Evolutionary conservation across 345 rosid species (phyloP).

Genomic region (Dimocarpus longan): DNA sequence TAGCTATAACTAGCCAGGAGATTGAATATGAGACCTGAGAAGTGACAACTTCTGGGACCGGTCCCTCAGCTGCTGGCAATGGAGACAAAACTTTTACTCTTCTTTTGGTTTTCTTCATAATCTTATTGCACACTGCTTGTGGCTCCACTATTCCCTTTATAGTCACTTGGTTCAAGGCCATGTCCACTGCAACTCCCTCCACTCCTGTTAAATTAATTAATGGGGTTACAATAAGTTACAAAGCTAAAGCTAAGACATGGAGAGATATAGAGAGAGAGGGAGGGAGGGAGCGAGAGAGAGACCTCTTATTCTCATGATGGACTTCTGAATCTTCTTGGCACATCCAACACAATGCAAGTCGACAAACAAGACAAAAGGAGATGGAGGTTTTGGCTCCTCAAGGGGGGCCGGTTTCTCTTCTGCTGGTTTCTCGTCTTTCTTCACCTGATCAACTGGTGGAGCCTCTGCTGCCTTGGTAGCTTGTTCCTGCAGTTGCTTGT

Average conservation of each 20-base stretch:
- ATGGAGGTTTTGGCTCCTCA: conserved; percentile 55
- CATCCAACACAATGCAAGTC: conserved; percentile 97
- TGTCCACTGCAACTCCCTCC: conserved; percentile 69
- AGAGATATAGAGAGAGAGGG: background rate
- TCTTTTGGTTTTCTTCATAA: conserved; percentile 79
- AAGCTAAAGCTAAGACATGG: background rate
- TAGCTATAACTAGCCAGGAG: background rate
- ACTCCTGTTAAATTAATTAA: conserved; percentile 55
- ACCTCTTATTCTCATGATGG: conserved; percentile 82
- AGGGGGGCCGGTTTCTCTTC: conserved; percentile 41
- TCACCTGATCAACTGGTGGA: conserved; percentile 37
- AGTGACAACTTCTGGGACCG: conserved; percentile 61
- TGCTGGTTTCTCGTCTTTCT: conserved; percentile 31
- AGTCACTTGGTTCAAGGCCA: conserved; percentile 76
- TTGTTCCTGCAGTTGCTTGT: conserved; percentile 31
- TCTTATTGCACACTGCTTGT: conserved; percentile 70
- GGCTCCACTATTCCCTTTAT: conserved; percentile 84
- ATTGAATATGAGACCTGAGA: conserved; percentile 52
- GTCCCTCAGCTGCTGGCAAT: conserved; percentile 67
- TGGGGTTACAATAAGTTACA: too few species aligned
- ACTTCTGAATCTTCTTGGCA: conserved; percentile 84
- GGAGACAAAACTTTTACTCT: conserved; percentile 81
- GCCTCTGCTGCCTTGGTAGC: conserved; percentile 38
- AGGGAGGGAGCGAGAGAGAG: background rate
- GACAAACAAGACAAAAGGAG: conserved; percentile 69